Conservation (phyloP, 345 rosid genomes). For the Psidium friedrichsthalianum region DNA sequence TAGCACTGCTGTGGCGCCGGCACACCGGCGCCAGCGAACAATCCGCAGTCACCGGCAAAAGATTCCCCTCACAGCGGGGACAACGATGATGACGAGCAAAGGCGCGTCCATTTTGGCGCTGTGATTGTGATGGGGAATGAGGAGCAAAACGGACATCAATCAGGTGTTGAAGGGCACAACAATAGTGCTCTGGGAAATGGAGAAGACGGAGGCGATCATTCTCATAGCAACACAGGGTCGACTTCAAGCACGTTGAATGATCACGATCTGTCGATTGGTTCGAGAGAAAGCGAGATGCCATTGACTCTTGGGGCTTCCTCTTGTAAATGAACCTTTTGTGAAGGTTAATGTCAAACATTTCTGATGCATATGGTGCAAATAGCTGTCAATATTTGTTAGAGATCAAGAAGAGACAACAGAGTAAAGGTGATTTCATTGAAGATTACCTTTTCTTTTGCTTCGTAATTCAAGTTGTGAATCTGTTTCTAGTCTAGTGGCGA, state of each 20-base stretch:
- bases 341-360: neutral
- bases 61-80: neutral
- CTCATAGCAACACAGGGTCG: neutral
- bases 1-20: neutral
- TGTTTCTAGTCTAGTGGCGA: neutral
- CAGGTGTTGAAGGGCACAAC: neutral
- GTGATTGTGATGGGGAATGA: slow-evolving; percentile 25
- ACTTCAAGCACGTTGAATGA: neutral
- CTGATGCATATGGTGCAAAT: neutral
- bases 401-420: neutral
- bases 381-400: neutral
- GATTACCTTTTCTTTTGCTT: neutral
- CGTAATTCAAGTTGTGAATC: neutral
- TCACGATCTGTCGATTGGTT: neutral
- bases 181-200: neutral
- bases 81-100: neutral
- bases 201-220: neutral
- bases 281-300: slow-evolving; percentile 16
- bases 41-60: slow-evolving; percentile 2
- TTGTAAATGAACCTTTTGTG: neutral
- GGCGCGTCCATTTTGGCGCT: slow-evolving; percentile 40
- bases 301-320: slow-evolving; percentile 6
- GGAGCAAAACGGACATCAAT: neutral
- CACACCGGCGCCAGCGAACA: neutral
- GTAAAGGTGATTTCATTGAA: neutral